Evolutionary conservation across 495 filamentous ascomycete species (phyloP).

Genomic region (Extremus antarcticus): DNA sequence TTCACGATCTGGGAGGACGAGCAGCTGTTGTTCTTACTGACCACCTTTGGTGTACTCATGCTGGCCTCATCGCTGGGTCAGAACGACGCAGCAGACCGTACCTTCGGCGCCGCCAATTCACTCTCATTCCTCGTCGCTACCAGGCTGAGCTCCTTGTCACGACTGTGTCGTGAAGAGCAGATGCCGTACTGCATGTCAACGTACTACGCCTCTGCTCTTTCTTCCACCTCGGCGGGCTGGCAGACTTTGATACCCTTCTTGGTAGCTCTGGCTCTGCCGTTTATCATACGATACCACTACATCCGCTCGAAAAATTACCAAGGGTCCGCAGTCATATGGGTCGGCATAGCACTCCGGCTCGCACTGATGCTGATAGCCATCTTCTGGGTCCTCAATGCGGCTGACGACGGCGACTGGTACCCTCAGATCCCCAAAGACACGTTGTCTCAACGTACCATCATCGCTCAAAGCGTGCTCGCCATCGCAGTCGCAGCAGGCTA

Average conservation of each 20-base stretch:
- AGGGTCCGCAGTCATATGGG: constrained; percentile 71
- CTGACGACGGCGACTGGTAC: constrained; percentile 83
- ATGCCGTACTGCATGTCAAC: constrained; percentile 95
- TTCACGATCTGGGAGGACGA: constrained; percentile 99
- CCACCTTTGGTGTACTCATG: constrained; percentile 67
- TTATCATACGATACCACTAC: constrained; percentile 69
- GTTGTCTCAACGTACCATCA: constrained; percentile 55
- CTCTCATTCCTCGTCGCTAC: constrained; percentile 71
- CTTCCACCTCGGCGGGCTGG: constrained; percentile 88
- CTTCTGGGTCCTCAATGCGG: constrained; percentile 85
- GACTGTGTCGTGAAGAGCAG: constrained; percentile 93
- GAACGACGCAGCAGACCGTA: constrained; percentile 48
- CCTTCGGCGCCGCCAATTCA: constrained; percentile 72
- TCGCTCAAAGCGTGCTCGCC: constrained; percentile 65
- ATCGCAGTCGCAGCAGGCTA: constrained; percentile 51
- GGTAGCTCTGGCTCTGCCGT: constrained; percentile 61
- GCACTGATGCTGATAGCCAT: constrained; percentile 64
- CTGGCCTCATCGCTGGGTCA: constrained; percentile 66
- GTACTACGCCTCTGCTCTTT: constrained; percentile 84
- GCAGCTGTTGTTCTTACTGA: constrained; percentile 82
- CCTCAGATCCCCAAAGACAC: constrained; percentile 43
- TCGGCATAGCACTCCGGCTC: constrained; percentile 66
- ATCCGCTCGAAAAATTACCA: constrained; percentile 67
- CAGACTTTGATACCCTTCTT: constrained; percentile 71
- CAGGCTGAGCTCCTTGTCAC: constrained; percentile 74